phyloP scores from a whole-genome alignment of 305 asterid species.

The Fraxinus floribunda region DNA sequence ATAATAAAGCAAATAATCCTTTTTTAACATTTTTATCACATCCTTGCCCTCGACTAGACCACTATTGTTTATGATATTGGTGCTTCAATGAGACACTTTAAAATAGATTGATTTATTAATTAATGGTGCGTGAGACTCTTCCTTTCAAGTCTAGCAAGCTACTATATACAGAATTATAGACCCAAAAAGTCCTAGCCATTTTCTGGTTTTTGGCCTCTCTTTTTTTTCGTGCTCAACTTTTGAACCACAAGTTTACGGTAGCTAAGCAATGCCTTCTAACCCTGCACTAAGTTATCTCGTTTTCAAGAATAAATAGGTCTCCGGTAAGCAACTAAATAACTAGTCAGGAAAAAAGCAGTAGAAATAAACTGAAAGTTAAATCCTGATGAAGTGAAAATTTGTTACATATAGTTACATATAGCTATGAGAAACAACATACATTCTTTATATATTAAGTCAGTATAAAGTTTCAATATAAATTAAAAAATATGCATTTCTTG shows the following conservation, averaged over 20 bases:
- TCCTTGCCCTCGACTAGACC: background rate
- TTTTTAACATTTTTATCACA: background rate
- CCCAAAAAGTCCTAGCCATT: background rate
- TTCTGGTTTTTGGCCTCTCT: constrained; percentile 1
- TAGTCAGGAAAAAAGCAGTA: background rate
- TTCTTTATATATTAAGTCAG: background rate
- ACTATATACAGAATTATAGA: background rate
- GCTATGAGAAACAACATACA: background rate
- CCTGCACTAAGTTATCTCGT: background rate
- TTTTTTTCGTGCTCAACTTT: background rate
- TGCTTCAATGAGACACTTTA: background rate
- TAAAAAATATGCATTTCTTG: no score
- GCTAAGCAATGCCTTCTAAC: background rate
- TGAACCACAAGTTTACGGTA: constrained; percentile 6
- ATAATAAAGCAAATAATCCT: background rate
- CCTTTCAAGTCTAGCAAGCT: background rate
- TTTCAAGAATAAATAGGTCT: background rate
- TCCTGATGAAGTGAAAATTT: background rate
- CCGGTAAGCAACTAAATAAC: background rate
- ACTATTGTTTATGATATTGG: background rate
- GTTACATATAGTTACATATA: background rate
- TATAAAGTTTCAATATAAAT: no score
- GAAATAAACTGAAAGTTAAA: background rate
- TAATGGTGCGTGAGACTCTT: background rate
- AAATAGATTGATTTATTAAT: background rate